phyloP scores from a whole-genome alignment of 768 basidiomycete genomes.

The Termitomyces sp. region DNA sequence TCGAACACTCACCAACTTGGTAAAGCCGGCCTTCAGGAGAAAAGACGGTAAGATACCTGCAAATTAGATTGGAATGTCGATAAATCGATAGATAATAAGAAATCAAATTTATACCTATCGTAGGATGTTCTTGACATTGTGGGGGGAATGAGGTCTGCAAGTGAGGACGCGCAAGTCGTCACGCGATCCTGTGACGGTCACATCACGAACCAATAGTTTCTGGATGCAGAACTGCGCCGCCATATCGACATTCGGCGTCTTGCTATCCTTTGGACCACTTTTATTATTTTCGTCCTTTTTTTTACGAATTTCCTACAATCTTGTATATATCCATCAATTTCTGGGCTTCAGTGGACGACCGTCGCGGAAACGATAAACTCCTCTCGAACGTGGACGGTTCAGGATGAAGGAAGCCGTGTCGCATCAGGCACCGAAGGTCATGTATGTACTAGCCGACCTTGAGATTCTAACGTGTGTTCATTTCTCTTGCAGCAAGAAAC shows the following conservation, averaged over 20 bases:
- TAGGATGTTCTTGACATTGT: constrained; percentile 93
- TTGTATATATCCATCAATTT: not conserved
- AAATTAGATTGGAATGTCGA: not conserved
- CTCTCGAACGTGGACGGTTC: not conserved
- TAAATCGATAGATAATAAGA: not conserved
- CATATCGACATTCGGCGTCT: not conserved
- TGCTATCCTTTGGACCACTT: not conserved
- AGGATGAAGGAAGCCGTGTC: constrained; percentile 80
- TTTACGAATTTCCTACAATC: not conserved
- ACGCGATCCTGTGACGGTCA: constrained; percentile 36
- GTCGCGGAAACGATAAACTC: not conserved
- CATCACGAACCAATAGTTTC: constrained; percentile 19
- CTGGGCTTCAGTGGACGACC: not conserved
- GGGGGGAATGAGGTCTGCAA: constrained; percentile 17
- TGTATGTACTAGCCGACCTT: constrained; percentile 2
- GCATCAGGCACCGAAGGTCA: constrained; percentile 43
- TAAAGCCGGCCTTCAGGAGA: constrained; percentile 96
- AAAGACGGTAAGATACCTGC: constrained; percentile 92
- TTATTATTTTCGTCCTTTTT: not conserved
- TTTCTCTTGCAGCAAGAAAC: constrained; percentile 63
- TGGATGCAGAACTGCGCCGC: constrained; percentile 1
- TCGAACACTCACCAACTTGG: constrained; percentile 78
- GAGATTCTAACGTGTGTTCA: not conserved
- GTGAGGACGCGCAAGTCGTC: constrained; percentile 53
- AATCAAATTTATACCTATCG: constrained; percentile 54